A percentile compares a stretch with the other conserved stretches of the same genome.
These are phyloP conservation scores for Adansonia madagascariensis DNA, from an alignment of 441 rosid species.

Conservation along the genomic window DNA sequence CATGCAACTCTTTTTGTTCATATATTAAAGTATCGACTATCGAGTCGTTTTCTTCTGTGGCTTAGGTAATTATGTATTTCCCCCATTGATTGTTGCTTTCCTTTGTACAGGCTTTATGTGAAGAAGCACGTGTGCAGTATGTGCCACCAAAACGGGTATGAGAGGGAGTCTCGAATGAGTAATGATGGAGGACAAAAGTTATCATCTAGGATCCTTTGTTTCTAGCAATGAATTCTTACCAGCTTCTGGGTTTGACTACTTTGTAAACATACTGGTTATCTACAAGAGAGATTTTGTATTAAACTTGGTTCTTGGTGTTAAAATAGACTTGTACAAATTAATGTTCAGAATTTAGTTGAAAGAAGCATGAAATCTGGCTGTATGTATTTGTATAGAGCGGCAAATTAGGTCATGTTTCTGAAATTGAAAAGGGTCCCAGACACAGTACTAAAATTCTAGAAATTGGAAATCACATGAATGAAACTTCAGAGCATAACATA, in stretches of 20 bases:
- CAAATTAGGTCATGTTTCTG: background rate
- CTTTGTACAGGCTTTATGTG: slow-evolving; percentile 65
- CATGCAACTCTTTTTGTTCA: background rate
- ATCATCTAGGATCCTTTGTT: background rate
- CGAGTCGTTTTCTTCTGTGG: background rate
- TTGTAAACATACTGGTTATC: background rate
- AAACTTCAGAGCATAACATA: background rate
- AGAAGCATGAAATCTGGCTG: slow-evolving; percentile 1
- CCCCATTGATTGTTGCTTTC: background rate
- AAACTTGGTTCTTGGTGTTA: background rate
- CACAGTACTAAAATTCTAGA: background rate
- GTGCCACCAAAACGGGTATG: slow-evolving; percentile 64
- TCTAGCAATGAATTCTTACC: background rate
- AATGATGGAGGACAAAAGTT: background rate
- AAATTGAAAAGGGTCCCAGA: background rate
- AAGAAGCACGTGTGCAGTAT: slow-evolving; percentile 74
- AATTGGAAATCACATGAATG: background rate
- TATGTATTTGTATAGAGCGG: background rate
- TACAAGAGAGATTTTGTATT: background rate
- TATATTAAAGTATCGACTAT: background rate
- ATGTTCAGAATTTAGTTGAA: background rate
- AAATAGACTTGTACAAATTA: background rate
- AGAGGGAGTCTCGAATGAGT: slow-evolving; percentile 13
- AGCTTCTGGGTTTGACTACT: background rate
- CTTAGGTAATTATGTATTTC: background rate